A percentile compares a stretch with the other conserved stretches of the same genome.
These are phyloP conservation scores for Gracilaria gracilis DNA, from an alignment of 23 red algal species.

Conservation along the genomic window DNA sequence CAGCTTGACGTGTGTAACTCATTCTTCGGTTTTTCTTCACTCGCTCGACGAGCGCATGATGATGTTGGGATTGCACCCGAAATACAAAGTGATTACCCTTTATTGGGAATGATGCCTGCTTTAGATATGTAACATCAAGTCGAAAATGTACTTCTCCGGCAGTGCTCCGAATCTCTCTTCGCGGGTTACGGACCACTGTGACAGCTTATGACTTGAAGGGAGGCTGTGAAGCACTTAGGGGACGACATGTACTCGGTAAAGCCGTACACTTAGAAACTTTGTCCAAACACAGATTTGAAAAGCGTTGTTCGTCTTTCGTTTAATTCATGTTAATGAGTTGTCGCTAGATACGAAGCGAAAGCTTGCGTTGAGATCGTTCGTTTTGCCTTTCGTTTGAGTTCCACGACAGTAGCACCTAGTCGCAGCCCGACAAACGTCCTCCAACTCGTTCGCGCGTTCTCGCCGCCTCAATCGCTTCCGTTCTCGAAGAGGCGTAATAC, in stretches of 20 bases:
- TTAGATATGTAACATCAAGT: not conserved
- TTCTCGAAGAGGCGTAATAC: not conserved
- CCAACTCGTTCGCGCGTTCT: not conserved
- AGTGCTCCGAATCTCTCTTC: not conserved
- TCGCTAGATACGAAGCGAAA: not conserved
- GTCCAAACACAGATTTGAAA: not conserved
- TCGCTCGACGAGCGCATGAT: not conserved
- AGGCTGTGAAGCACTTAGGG: not conserved
- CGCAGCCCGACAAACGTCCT: not conserved
- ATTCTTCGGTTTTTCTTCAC: not conserved
- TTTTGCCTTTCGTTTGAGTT: not conserved
- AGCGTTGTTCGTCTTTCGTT: not conserved
- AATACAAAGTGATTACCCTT: conserved; percentile 24
- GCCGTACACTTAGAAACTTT: not conserved
- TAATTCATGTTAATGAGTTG: not conserved
- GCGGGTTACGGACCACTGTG: not conserved
- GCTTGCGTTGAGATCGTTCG: not conserved
- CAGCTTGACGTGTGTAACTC: not conserved
- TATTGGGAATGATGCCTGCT: not conserved
- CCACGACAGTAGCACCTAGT: not conserved
- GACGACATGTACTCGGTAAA: not conserved
- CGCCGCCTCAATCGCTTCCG: not conserved
- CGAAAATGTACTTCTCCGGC: not conserved
- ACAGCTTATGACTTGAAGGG: not conserved
- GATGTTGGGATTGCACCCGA: conserved; percentile 8